phyloP scores from a whole-genome alignment of 1,284 basidiomycete genomes.

The Blastosporella zonata region DNA sequence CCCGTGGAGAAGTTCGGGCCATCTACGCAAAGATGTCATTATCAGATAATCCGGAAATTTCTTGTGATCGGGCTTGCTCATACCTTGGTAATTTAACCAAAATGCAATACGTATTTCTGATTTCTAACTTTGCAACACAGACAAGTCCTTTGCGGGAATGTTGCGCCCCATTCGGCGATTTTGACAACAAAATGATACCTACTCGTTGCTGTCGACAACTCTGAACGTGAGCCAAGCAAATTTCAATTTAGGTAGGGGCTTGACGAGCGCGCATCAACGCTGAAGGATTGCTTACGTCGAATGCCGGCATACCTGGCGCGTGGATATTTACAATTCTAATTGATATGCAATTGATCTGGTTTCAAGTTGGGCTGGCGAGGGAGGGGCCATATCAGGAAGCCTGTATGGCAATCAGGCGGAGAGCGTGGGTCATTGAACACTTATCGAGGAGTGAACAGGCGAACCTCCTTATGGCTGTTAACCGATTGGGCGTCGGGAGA shows the following conservation, averaged over 20 bases:
- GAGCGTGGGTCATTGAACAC: slow-evolving; percentile 4
- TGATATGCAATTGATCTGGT: neutral
- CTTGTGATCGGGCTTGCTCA: no score
- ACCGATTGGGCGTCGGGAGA: slow-evolving; percentile 16
- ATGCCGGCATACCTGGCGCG: slow-evolving; percentile 1
- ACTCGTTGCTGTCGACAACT: slow-evolving; percentile 4
- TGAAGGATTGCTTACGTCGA: neutral
- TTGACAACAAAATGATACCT: neutral
- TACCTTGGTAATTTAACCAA: no score
- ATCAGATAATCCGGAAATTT: no score
- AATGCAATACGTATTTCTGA: no score
- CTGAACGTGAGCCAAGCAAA: neutral
- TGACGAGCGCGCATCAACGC: neutral
- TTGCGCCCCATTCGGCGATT: slow-evolving; percentile 9
- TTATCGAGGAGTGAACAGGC: slow-evolving; percentile 11
- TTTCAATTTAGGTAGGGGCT: neutral
- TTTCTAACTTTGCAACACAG: neutral
- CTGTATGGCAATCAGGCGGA: slow-evolving; percentile 7
- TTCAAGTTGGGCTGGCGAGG: slow-evolving; percentile 5
- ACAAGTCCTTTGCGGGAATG: neutral
- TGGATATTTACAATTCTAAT: no score
- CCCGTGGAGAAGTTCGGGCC: slow-evolving; percentile 2
- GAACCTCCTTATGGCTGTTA: slow-evolving; percentile 8
- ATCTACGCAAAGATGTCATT: neutral
- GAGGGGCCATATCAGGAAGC: slow-evolving; percentile 4